phyloP scores from a whole-genome alignment of 2,329 filamentous ascomycete genomes.

The Knoxdaviesia proteae region DNA sequence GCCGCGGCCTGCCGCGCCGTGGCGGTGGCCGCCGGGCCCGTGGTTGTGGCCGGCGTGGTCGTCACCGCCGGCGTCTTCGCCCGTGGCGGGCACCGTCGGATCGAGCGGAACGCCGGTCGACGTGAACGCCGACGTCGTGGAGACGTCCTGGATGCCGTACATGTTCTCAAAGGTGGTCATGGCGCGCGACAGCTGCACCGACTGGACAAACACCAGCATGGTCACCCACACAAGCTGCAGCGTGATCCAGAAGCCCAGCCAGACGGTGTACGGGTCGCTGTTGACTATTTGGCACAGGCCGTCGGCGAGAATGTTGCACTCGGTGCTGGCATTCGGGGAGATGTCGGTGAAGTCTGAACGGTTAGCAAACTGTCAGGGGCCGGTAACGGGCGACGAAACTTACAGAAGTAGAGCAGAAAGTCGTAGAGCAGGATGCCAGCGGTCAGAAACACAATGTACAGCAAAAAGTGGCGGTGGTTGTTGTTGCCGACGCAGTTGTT shows the following conservation, averaged over 20 bases:
- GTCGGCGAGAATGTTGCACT: slow-evolving; percentile 59
- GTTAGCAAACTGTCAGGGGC: slow-evolving; percentile 9
- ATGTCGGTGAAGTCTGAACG: slow-evolving; percentile 40
- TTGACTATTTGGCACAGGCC: slow-evolving; percentile 56
- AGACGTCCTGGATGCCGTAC: slow-evolving; percentile 49
- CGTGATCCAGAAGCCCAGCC: slow-evolving; percentile 58
- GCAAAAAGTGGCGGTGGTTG: slow-evolving; percentile 87
- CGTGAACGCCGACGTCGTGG: slow-evolving; percentile 54
- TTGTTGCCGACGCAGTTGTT: slow-evolving; percentile 92
- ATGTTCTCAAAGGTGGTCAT: slow-evolving; percentile 97
- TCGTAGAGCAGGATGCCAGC: slow-evolving; percentile 55
- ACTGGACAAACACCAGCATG: slow-evolving; percentile 91
- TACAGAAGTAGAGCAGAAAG: slow-evolving; percentile 52
- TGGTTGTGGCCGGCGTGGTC: slow-evolving; percentile 20
- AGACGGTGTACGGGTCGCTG: slow-evolving; percentile 64
- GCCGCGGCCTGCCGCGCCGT: slow-evolving; percentile 28
- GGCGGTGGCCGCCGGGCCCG: slow-evolving; percentile 17
- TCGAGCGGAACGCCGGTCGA: slow-evolving; percentile 57
- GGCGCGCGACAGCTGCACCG: slow-evolving; percentile 76
- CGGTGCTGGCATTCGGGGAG: slow-evolving; percentile 26
- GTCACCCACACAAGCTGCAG: slow-evolving; percentile 86
- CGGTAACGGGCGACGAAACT: slow-evolving; percentile 10
- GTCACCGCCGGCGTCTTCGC: slow-evolving; percentile 17
- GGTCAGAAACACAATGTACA: slow-evolving; percentile 67
- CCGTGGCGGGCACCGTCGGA: slow-evolving; percentile 34